Base-by-base conservation (phyloP, 106 monocot species). In the Acorus calamus region DNA sequence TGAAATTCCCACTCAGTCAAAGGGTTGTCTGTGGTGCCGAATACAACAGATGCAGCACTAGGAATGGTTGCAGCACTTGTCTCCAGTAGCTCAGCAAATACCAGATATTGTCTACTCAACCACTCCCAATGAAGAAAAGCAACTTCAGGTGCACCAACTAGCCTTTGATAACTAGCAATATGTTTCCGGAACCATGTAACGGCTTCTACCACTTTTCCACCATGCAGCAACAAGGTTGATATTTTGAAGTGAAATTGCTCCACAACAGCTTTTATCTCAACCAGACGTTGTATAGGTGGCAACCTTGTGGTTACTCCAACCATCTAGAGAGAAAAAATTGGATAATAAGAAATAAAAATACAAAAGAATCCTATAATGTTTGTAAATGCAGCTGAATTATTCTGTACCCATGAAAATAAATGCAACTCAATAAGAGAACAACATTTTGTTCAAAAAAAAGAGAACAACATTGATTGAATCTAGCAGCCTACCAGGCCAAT, bases 51-150 rank as follows among this genome's bases (percentile, higher is more conserved):
- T 14, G 71, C 54, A 61, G 65, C 75, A 52, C 61, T 68, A 7
- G 85, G 82, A 70, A 72, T 46, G 46, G 79, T 6, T 14, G 76
- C 71, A 28, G 85, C 72, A 50, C 77, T 89, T 65, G 89, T 93
- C 70, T 93, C 93, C 53, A 93, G 45, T 47, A 93, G 73, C 72
- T 93, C 93, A 3, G 86, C 93, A 73, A 93, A 89, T 54, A 89
- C 86, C 56, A 89, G 74, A 60, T 66, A 89, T 62, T 93, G 93
- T 63, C 86, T 76, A 60, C 89, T 89, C 66, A 89, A 68, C 93
- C 93, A 93, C 64, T 93, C 89, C 93, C 93, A 89, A 62, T 93
- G 93, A 69, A 93, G 76, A 66, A 86, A 89, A 67, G 78, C 67
- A 78, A 83, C 72, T 67, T 86, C 83, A 47, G 79, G 50, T 48